phyloP scores from a whole-genome alignment of 371 early-diverging fungal species.

The Zychaea mexicana region DNA sequence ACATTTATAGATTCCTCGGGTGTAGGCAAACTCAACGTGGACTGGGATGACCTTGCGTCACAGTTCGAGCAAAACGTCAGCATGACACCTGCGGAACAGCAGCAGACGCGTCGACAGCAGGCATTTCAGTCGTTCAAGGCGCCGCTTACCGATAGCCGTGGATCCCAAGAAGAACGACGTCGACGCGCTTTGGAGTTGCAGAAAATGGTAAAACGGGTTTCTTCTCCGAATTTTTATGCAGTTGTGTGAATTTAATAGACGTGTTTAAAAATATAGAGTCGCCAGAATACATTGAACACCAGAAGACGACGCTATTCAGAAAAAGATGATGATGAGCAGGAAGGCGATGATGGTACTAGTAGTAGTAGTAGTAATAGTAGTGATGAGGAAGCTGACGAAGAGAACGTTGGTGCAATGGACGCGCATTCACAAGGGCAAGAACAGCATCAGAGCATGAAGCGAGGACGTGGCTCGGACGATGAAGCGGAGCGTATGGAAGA shows the following conservation, averaged over 20 bases:
- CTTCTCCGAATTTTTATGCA: neutral
- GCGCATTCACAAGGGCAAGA: neutral
- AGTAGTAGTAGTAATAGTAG: neutral
- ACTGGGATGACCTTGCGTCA: neutral
- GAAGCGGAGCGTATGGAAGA: neutral
- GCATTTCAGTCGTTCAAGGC: neutral
- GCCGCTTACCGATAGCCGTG: neutral
- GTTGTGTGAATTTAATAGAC: too few species aligned
- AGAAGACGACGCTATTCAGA: neutral
- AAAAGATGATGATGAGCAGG: neutral
- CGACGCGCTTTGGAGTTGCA: neutral
- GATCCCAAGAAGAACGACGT: neutral
- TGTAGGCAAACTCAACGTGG: neutral
- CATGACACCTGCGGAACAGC: neutral
- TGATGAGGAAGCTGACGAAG: too few species aligned
- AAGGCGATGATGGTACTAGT: neutral
- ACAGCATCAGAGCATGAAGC: neutral
- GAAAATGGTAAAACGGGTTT: neutral
- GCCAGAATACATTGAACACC: neutral
- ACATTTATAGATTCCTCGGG: neutral
- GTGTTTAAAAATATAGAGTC: too few species aligned
- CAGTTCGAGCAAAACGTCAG: neutral
- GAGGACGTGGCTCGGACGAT: neutral
- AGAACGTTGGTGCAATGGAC: neutral
- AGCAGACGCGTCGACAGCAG: neutral